Conservation (phyloP, 1,139 yeast genomes). For the Suhomyces bribrorum region DNA sequence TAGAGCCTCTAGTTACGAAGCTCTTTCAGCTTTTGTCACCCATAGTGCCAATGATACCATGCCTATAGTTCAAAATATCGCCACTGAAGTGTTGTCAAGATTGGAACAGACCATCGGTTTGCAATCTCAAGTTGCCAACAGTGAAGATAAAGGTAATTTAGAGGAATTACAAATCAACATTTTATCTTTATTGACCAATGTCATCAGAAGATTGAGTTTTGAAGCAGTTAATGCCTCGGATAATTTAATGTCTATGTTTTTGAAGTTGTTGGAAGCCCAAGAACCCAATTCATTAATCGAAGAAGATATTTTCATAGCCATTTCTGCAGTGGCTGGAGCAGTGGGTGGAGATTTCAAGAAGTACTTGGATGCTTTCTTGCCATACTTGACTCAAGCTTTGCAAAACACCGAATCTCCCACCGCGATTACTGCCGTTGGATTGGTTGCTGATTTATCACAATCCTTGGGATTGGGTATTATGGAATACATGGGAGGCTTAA, state of each 20-base stretch:
- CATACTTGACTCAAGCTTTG: slow-evolving; percentile 75
- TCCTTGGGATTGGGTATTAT: slow-evolving; percentile 71
- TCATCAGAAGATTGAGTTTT: slow-evolving; percentile 77
- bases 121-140: slow-evolving; percentile 53
- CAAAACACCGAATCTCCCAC: slow-evolving; percentile 81
- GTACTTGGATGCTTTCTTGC: slow-evolving; percentile 81
- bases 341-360: slow-evolving; percentile 67
- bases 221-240: slow-evolving; percentile 74
- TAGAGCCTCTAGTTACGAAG: slow-evolving; percentile 96
- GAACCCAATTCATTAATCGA: slow-evolving; percentile 78
- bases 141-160: slow-evolving; percentile 73
- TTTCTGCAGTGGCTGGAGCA: slow-evolving; percentile 86
- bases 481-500: slow-evolving; percentile 69
- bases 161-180: slow-evolving; percentile 90
- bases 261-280: slow-evolving; percentile 63
- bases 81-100: slow-evolving; percentile 71
- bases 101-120: slow-evolving; percentile 64
- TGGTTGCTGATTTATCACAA: slow-evolving; percentile 96
- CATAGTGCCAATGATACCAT: slow-evolving; percentile 73
- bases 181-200: slow-evolving; percentile 80
- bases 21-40: slow-evolving; percentile 77
- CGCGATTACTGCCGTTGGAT: slow-evolving; percentile 86
- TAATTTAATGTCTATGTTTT: slow-evolving; percentile 77
- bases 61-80: slow-evolving; percentile 68
- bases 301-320: slow-evolving; percentile 90